A percentile compares a stretch with the other conserved stretches of the same genome.
Evolutionary conservation across 805 yeast genomes (phyloP).

Genomic region (Candida vartiovaarae): DNA sequence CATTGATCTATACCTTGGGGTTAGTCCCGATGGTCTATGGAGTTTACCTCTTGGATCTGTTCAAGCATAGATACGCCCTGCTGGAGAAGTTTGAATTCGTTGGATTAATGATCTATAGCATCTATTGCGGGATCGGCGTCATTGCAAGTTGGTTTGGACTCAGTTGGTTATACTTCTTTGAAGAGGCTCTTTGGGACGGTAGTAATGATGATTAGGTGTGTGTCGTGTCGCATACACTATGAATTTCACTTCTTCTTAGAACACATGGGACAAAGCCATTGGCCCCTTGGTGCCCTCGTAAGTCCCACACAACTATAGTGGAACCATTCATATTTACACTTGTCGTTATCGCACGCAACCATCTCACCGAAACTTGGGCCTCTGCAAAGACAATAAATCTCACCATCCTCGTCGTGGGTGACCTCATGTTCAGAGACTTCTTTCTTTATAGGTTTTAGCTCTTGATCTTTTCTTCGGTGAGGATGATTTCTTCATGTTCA

Average conservation of each 20-base stretch:
- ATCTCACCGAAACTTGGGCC: slow-evolving; percentile 57
- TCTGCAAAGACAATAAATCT: slow-evolving; percentile 40
- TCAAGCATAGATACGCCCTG: slow-evolving; percentile 45
- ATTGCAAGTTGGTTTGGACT: slow-evolving; percentile 83
- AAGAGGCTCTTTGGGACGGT: slow-evolving; percentile 58
- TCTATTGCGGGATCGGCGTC: slow-evolving; percentile 82
- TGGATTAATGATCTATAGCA: slow-evolving; percentile 74
- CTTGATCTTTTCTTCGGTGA: background rate
- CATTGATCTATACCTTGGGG: slow-evolving; percentile 59
- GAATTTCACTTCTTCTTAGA: slow-evolving; percentile 8
- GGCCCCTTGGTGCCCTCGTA: slow-evolving; percentile 50
- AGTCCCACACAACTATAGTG: slow-evolving; percentile 74
- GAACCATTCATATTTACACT: slow-evolving; percentile 73
- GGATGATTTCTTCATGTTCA: background rate
- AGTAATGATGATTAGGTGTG: slow-evolving; percentile 1
- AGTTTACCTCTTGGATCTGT: slow-evolving; percentile 42
- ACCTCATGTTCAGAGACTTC: background rate
- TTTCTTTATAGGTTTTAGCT: background rate
- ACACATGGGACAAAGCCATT: slow-evolving; percentile 65
- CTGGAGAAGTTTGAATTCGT: slow-evolving; percentile 63
- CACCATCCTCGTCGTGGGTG: slow-evolving; percentile 14
- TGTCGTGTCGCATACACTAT: background rate
- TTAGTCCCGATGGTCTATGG: slow-evolving; percentile 55
- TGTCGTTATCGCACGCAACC: slow-evolving; percentile 84
- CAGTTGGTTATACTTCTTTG: slow-evolving; percentile 82